Conservation (phyloP, 768 basidiomycete species). For the Inosperma sp. region DNA sequence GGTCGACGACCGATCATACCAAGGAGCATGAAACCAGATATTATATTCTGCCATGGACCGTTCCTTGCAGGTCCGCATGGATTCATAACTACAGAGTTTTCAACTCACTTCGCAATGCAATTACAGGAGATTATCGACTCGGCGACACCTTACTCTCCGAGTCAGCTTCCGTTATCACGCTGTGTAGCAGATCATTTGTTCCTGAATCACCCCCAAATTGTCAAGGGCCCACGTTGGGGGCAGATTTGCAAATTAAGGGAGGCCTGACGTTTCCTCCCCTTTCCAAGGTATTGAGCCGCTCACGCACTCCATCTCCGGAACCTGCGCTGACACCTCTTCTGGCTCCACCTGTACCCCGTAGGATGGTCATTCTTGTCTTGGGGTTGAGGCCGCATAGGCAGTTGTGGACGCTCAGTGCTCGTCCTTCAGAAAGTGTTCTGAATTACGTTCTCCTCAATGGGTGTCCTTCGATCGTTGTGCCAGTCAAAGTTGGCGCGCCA, state of each 20-base stretch:
- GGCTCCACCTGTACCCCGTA: constrained; percentile 42
- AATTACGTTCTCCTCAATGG: constrained; percentile 59
- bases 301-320: constrained; percentile 49
- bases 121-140: constrained; percentile 55
- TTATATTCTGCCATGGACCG: constrained; percentile 61
- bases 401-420: constrained; percentile 54
- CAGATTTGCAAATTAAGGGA: constrained; percentile 13
- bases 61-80: constrained; percentile 46
- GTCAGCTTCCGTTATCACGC: constrained; percentile 48
- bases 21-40: constrained; percentile 58
- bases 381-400: constrained; percentile 59
- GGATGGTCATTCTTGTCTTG: constrained; percentile 53
- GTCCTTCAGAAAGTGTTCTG: constrained; percentile 59
- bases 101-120: neutral
- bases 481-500: constrained; percentile 57
- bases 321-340: constrained; percentile 40
- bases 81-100: neutral
- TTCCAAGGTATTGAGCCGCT: constrained; percentile 42
- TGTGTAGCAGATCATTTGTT: constrained; percentile 34
- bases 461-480: constrained; percentile 55
- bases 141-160: constrained; percentile 56
- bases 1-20: constrained; percentile 56
- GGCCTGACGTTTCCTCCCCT: constrained; percentile 37
- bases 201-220: neutral
- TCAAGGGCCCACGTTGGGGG: neutral